phyloP scores from a whole-genome alignment of 1,139 yeast species.

The Lodderomyces orthopsilosis region DNA sequence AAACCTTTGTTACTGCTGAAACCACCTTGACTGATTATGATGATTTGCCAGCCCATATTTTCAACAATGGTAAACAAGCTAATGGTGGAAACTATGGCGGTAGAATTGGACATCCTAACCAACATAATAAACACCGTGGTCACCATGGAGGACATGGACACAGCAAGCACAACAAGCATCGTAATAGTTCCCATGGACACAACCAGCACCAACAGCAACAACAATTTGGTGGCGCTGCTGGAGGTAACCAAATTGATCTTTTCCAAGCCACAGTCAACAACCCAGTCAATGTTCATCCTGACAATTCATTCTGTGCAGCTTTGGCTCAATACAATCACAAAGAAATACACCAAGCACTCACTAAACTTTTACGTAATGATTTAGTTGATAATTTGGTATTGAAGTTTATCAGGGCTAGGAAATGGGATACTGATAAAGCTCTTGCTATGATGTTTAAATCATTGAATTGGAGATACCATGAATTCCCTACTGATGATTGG shows the following conservation, averaged over 20 bases:
- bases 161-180: constrained; percentile 2
- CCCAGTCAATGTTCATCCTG: constrained; percentile 18
- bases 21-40: constrained; percentile 29
- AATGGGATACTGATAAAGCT: constrained; percentile 33
- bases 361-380: constrained; percentile 27
- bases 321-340: constrained; percentile 24
- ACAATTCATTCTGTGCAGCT: constrained; percentile 16
- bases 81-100: constrained; percentile 13
- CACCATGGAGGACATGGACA: background rate
- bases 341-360: constrained; percentile 26
- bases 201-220: constrained; percentile 6
- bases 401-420: constrained; percentile 44
- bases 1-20: constrained; percentile 39
- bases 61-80: constrained; percentile 8
- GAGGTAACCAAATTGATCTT: constrained; percentile 5
- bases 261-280: constrained; percentile 9
- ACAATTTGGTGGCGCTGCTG: constrained; percentile 7
- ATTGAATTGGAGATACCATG: constrained; percentile 37
- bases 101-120: constrained; percentile 12
- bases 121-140: constrained; percentile 7
- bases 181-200: background rate
- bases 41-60: constrained; percentile 14
- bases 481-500: constrained; percentile 31
- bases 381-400: constrained; percentile 35
- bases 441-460: constrained; percentile 37